These are phyloP conservation scores for Puccinia coronata DNA, from an alignment of 1,284 basidiomycete genomes.

Conservation along the genomic window DNA sequence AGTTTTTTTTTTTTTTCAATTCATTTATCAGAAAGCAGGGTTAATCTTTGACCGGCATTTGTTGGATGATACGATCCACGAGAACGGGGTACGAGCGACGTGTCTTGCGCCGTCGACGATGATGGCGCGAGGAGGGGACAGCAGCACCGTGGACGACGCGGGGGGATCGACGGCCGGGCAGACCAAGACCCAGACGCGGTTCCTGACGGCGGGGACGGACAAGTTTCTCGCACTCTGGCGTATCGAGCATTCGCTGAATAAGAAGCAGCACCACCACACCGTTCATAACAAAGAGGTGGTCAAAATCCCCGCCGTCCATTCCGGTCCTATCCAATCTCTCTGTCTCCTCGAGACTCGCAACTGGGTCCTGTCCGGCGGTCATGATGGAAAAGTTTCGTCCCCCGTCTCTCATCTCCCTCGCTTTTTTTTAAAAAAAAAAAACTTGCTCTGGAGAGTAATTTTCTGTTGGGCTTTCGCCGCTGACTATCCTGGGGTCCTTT, in stretches of 20 bases:
- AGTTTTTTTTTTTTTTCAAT: background rate
- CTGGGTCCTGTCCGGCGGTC: constrained; percentile 13
- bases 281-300: background rate
- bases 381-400: constrained; percentile 30
- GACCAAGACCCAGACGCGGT: background rate
- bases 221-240: constrained; percentile 30
- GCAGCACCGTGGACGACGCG: no score
- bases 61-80: constrained; percentile 29
- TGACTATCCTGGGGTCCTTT: background rate
- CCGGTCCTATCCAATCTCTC: background rate
- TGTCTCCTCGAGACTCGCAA: background rate
- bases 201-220: constrained; percentile 42
- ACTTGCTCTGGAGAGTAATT: background rate
- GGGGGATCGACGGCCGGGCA: no score
- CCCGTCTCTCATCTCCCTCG: background rate
- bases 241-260: background rate
- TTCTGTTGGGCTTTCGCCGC: background rate
- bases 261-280: background rate
- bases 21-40: constrained; percentile 11
- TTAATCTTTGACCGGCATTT: constrained; percentile 1
- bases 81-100: constrained; percentile 40
- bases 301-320: background rate
- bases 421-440: background rate
- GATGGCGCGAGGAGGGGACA: background rate
- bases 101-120: constrained; percentile 21